These are phyloP conservation scores for Gastrolobium villosum DNA, from an alignment of 306 rosid species.

Conservation along the genomic window DNA sequence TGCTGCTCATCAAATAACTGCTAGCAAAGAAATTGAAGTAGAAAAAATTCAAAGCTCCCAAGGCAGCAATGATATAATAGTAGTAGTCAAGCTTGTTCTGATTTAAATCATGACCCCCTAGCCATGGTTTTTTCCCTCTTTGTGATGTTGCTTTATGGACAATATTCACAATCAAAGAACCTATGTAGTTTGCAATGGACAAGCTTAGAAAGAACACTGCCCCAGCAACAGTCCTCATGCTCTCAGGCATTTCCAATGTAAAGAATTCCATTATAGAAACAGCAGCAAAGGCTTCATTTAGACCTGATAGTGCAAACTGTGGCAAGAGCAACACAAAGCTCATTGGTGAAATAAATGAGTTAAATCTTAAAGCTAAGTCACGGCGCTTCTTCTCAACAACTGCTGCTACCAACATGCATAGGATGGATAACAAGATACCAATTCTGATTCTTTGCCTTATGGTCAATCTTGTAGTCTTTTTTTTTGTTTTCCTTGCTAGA, in stretches of 20 bases:
- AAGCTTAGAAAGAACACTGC: slow-evolving; percentile 77
- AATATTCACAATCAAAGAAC: slow-evolving; percentile 65
- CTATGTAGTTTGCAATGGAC: slow-evolving; percentile 67
- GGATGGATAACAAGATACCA: slow-evolving; percentile 74
- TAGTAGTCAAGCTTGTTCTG: slow-evolving; percentile 63
- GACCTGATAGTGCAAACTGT: slow-evolving; percentile 67
- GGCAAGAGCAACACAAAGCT: slow-evolving; percentile 65
- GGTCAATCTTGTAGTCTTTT: slow-evolving; percentile 54
- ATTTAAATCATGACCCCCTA: slow-evolving; percentile 77
- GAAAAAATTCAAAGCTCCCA: slow-evolving; percentile 63
- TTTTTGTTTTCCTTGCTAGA: slow-evolving; percentile 24
- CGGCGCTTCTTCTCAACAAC: slow-evolving; percentile 67
- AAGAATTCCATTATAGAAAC: slow-evolving; percentile 84
- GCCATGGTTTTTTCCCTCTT: slow-evolving; percentile 61
- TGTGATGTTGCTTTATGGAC: slow-evolving; percentile 52
- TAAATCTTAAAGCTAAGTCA: slow-evolving; percentile 53
- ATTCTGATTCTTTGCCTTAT: slow-evolving; percentile 61
- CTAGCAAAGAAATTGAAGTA: slow-evolving; percentile 71
- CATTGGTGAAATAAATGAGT: slow-evolving; percentile 55
- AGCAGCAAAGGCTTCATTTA: slow-evolving; percentile 74
- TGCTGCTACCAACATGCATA: slow-evolving; percentile 75
- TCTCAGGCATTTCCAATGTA: slow-evolving; percentile 73
- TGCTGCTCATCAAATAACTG: slow-evolving; percentile 37
- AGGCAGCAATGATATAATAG: slow-evolving; percentile 64
- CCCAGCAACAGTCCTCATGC: slow-evolving; percentile 82